Percentiles rank a stretch among this genome's conserved stretches.
Evolutionary conservation across 805 yeast species (phyloP).

Genomic region (Lipomyces starkeyi): DNA sequence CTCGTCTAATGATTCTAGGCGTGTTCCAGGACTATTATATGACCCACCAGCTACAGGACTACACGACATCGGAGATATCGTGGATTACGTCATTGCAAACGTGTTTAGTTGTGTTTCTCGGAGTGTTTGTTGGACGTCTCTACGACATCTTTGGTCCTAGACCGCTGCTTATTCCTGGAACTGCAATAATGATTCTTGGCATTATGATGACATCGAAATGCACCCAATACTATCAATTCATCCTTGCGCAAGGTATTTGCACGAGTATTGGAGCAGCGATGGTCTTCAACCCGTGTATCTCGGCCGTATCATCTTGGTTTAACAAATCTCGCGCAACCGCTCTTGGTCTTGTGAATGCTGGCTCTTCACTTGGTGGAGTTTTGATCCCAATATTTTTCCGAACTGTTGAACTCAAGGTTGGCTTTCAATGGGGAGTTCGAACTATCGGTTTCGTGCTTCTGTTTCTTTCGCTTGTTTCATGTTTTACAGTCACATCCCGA

Average conservation of each 20-base stretch:
- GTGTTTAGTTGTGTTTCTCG: slow-evolving; percentile 39
- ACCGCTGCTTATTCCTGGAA: slow-evolving; percentile 35
- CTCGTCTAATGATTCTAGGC: slow-evolving; percentile 21
- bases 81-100: slow-evolving; percentile 47
- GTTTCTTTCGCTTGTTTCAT: slow-evolving; percentile 41
- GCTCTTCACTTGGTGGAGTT: slow-evolving; percentile 60
- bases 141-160: slow-evolving; percentile 35
- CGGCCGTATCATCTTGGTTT: slow-evolving; percentile 56
- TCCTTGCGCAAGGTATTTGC: slow-evolving; percentile 57
- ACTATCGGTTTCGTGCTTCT: slow-evolving; percentile 54
- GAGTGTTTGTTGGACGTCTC: slow-evolving; percentile 39
- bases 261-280: slow-evolving; percentile 54
- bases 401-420: slow-evolving; percentile 50
- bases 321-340: slow-evolving; percentile 53
- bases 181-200: slow-evolving; percentile 40
- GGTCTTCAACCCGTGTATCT: slow-evolving; percentile 53
- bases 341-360: slow-evolving; percentile 55
- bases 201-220: slow-evolving; percentile 49
- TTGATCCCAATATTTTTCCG: slow-evolving; percentile 56
- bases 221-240: slow-evolving; percentile 56
- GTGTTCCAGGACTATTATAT: slow-evolving; percentile 43
- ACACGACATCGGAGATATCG: slow-evolving; percentile 43
- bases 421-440: slow-evolving; percentile 62
- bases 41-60: slow-evolving; percentile 34
- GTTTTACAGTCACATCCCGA: slow-evolving; percentile 42